Percentiles rank a stretch among this genome's conserved stretches.
phyloP scores from a whole-genome alignment of 176 grass and related monocot species.

The Rhynchospora breviuscula region DNA sequence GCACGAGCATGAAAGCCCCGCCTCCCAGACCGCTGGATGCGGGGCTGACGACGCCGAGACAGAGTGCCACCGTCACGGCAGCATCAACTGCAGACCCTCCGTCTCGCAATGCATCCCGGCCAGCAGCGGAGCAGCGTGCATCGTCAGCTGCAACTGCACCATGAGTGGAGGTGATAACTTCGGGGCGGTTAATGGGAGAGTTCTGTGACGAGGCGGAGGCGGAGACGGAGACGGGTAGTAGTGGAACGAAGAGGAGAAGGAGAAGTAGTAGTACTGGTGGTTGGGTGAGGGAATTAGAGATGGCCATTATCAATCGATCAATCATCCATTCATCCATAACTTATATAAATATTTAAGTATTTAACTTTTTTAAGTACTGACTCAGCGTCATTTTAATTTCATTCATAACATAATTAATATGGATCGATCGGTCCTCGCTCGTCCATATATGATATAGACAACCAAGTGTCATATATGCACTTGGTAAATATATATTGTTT shows the following conservation, averaged over 20 bases:
- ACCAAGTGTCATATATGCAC: too few relatives aligned
- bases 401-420: too few relatives aligned
- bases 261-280: not conserved
- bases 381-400: too few relatives aligned
- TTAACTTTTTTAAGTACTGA: too few relatives aligned
- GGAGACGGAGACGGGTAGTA: not conserved
- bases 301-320: too few relatives aligned
- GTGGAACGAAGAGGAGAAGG: slow-evolving; percentile 14
- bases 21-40: slow-evolving; percentile 88
- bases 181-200: slow-evolving; percentile 12
- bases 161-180: slow-evolving; percentile 39
- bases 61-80: slow-evolving; percentile 45
- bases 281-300: too few relatives aligned
- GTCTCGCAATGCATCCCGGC: slow-evolving; percentile 50
- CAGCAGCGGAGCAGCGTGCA: slow-evolving; percentile 55
- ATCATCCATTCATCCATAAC: too few relatives aligned
- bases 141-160: slow-evolving; percentile 85
- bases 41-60: slow-evolving; percentile 85
- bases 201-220: not conserved
- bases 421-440: too few relatives aligned
- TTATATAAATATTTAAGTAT: too few relatives aligned
- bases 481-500: too few relatives aligned
- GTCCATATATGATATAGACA: too few relatives aligned
- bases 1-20: slow-evolving; percentile 85
- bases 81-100: slow-evolving; percentile 74